These are phyloP conservation scores for Cryptococcus maquisensis DNA, from an alignment of 1,284 basidiomycete genomes.

Conservation along the genomic window DNA sequence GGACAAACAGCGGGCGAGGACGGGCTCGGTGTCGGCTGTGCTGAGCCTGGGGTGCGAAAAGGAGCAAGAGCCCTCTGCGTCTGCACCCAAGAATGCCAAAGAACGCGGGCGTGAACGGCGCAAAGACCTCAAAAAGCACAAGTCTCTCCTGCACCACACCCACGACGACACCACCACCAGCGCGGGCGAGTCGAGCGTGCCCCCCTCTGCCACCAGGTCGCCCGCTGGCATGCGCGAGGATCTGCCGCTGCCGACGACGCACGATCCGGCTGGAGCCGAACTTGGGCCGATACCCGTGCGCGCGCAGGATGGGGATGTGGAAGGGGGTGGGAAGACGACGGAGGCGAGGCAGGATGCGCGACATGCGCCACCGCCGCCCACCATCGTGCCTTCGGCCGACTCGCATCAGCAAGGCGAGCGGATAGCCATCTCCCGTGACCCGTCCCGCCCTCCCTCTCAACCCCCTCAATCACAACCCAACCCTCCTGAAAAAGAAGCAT, in stretches of 20 bases:
- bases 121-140: conserved; percentile 27
- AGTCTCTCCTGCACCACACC: conserved; percentile 5
- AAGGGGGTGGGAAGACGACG: neutral
- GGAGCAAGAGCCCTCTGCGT: conserved; percentile 1
- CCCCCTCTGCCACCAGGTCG: too few relatives aligned
- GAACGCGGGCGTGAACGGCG: conserved; percentile 33
- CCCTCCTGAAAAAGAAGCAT: neutral
- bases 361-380: too few relatives aligned
- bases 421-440: too few relatives aligned
- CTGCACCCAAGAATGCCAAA: conserved; percentile 4
- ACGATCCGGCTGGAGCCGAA: neutral
- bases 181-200: too few relatives aligned
- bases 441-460: too few relatives aligned
- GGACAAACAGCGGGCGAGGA: conserved; percentile 2
- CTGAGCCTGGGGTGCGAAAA: neutral
- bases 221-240: too few relatives aligned
- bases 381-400: too few relatives aligned
- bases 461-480: too few relatives aligned
- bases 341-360: neutral
- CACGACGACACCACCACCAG: too few relatives aligned
- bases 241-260: too few relatives aligned
- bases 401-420: too few relatives aligned
- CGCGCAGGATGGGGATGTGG: conserved; percentile 3
- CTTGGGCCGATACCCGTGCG: conserved; percentile 1
- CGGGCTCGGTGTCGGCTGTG: neutral